phyloP scores from a whole-genome alignment of 352 stramenopile species.

The Pythium myriotylum region DNA sequence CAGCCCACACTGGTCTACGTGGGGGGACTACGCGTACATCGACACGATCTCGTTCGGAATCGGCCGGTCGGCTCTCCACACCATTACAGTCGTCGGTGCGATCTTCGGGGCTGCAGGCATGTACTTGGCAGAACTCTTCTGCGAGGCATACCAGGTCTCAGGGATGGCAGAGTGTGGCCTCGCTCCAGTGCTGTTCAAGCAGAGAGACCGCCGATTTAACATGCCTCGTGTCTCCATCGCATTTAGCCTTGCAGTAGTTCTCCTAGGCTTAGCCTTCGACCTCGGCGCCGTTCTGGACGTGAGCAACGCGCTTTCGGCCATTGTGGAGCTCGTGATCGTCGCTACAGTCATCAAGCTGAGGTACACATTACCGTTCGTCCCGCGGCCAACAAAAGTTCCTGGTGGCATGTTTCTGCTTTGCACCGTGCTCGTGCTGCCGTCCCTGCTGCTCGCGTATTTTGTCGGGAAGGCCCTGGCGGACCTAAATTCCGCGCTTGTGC shows the following conservation, averaged over 20 bases:
- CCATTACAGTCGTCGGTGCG: conserved; percentile 72
- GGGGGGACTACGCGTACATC: conserved; percentile 75
- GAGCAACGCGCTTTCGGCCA: conserved; percentile 84
- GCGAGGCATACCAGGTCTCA: conserved; percentile 80
- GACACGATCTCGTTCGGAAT: conserved; percentile 67
- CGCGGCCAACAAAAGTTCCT: conserved; percentile 39
- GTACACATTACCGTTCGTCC: conserved; percentile 41
- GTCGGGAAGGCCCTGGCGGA: conserved; percentile 8
- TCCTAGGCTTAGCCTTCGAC: conserved; percentile 19
- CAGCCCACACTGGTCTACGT: conserved; percentile 53
- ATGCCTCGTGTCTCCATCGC: conserved; percentile 24
- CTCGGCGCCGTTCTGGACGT: conserved; percentile 59
- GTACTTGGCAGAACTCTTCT: conserved; percentile 86
- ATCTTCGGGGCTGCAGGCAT: conserved; percentile 77
- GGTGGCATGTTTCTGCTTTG: conserved; percentile 16
- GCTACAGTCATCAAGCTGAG: conserved; percentile 81
- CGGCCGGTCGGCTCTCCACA: conserved; percentile 69
- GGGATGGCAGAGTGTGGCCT: conserved; percentile 62
- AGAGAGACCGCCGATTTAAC: conserved; percentile 22
- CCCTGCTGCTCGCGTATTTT: conserved; percentile 3
- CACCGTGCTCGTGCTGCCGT: conserved; percentile 9
- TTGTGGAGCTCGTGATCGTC: conserved; percentile 80
- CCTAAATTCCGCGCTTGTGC: neutral
- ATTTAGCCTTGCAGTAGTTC: conserved; percentile 7
- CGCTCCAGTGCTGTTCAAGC: conserved; percentile 70